phyloP scores from a whole-genome alignment of 768 basidiomycete genomes.

The Lactifluus hygrophoroides region DNA sequence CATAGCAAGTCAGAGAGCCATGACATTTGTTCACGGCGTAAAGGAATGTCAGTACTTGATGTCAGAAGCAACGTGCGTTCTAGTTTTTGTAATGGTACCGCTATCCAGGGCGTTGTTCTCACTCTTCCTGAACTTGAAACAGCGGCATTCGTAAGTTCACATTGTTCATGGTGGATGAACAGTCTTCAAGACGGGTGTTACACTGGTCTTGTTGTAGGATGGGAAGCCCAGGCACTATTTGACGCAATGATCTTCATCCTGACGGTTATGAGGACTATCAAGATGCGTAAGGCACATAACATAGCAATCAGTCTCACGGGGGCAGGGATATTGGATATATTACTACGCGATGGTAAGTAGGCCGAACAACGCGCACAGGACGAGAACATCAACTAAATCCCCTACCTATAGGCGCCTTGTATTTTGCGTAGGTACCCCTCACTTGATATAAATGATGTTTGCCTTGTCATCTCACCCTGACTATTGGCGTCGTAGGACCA shows the following conservation, averaged over 20 bases:
- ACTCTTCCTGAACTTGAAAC: not conserved
- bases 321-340: slow-evolving; percentile 29
- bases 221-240: slow-evolving; percentile 45
- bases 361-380: no score
- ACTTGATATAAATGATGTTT: no score
- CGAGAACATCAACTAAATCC: no score
- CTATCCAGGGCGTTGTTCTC: not conserved
- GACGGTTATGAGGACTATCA: no score
- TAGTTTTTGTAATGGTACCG: no score
- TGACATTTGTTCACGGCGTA: not conserved
- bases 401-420: no score
- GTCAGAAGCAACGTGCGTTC: no score
- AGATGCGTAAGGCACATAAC: no score
- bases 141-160: slow-evolving; percentile 19
- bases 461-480: slow-evolving; percentile 1
- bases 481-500: slow-evolving; percentile 31
- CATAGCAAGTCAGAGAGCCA: slow-evolving; percentile 30
- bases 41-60: slow-evolving; percentile 22
- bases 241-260: no score
- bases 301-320: slow-evolving; percentile 21
- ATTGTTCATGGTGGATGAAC: not conserved
- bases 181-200: not conserved
- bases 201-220: slow-evolving; percentile 30
- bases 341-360: no score
- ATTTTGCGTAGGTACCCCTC: no score